Evolutionary conservation across 208 protist genomes (phyloP), one percentile per base, ranked within the genome.

Genomic region (Herpetomonas tarakana): DNA sequence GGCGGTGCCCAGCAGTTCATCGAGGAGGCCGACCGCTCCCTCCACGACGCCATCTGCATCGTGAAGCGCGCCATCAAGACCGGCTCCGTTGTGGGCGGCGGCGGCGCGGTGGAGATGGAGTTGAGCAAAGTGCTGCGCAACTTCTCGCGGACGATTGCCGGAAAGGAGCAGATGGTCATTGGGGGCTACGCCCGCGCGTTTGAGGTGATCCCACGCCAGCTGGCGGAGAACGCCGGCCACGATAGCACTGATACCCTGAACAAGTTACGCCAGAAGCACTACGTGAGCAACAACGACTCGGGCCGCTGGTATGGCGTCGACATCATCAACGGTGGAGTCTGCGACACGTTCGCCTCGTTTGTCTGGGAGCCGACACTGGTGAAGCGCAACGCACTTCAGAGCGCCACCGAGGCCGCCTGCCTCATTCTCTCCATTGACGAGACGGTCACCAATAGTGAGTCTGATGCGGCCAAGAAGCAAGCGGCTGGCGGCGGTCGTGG

Each of bases 41-140:
- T 99, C 25, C 99, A 99, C 78, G 99, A 99, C 76, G 97, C 99
- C 27, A 99, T 99, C 78, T 99, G 99, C 96, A 98, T 99, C 77
- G 98, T 99, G 11, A 90, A 98, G 54, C 81, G 98, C 52, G 97
- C 98, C 27, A 75, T 98, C 58, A 98, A 98, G 77, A 97, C 99
- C 52, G 83, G 90, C 44, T 86, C 85, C 21, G 96, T 99, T 27
- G 98, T 99, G 12, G 98, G 98, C 41, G 99, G 99, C 45, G 99
- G 98, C 62, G 99, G 99, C 56, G 98, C 99, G 21, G 97, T 99
- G 65, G 99, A 99, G 82, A 99, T 99, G 99, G 98, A 99, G 80
- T 66, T 99, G 28, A 97, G 91, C 72, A 97, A 95, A 68, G 81
- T 92, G 39, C 86, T 99, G 35, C 88, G 97, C n/a, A 93, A 99